Conservation (phyloP, 768 basidiomycete species). For the Cyclocybe cylindracea region DNA sequence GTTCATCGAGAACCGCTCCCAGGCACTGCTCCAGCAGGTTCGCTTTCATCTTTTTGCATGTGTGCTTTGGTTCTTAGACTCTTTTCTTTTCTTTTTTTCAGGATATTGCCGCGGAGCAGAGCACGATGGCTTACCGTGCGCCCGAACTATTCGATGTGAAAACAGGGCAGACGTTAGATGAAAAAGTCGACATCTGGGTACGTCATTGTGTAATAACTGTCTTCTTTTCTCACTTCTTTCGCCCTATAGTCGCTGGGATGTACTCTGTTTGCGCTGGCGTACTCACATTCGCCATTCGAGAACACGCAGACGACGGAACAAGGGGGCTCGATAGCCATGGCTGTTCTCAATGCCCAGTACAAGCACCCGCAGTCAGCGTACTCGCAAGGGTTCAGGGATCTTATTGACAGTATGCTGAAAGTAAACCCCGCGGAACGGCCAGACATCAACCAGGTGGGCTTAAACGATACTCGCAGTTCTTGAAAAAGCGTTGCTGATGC, state of each 20-base stretch:
- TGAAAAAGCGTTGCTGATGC: not conserved
- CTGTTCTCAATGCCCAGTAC: slow-evolving; percentile 91
- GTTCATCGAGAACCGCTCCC: slow-evolving; percentile 75
- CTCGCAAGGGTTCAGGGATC: slow-evolving; percentile 75
- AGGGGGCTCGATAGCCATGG: slow-evolving; percentile 97
- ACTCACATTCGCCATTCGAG: slow-evolving; percentile 96
- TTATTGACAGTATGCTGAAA: slow-evolving; percentile 86
- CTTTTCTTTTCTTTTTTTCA: slow-evolving; percentile 22
- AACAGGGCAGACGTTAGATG: slow-evolving; percentile 82
- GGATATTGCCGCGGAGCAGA: slow-evolving; percentile 97
- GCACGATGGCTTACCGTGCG: slow-evolving; percentile 97
- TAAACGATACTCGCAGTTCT: too few species aligned
- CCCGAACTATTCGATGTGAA: slow-evolving; percentile 98
- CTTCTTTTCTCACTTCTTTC: not conserved
- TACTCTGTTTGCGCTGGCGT: slow-evolving; percentile 91
- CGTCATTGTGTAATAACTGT: slow-evolving; percentile 19
- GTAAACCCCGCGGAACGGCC: slow-evolving; percentile 83
- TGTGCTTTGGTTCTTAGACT: slow-evolving; percentile 1
- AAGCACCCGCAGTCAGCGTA: slow-evolving; percentile 87
- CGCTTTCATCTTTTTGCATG: slow-evolving; percentile 7
- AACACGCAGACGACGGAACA: slow-evolving; percentile 89
- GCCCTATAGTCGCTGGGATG: slow-evolving; percentile 83
- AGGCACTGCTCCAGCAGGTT: slow-evolving; percentile 89
- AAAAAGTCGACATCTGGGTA: slow-evolving; percentile 98
- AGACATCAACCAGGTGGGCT: slow-evolving; percentile 74